phyloP scores from a whole-genome alignment of 2,329 filamentous ascomycete genomes.

The Cercospora brassicicola region DNA sequence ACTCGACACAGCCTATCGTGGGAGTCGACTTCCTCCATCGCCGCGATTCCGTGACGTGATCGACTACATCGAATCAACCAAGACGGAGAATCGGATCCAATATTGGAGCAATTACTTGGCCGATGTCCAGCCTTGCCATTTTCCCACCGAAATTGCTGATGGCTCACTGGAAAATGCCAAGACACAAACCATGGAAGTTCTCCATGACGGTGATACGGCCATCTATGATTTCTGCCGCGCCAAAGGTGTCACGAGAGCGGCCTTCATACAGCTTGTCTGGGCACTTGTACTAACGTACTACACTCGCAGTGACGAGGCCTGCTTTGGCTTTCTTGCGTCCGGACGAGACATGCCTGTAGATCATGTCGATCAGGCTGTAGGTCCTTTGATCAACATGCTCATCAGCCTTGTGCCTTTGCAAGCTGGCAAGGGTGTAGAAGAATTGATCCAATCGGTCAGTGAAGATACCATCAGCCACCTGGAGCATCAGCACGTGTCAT shows the following conservation, averaged over 20 bases:
- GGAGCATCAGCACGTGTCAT: not conserved
- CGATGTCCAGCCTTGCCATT: constrained; percentile 37
- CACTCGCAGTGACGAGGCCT: constrained; percentile 36
- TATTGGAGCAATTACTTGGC: constrained; percentile 41
- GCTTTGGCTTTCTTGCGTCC: constrained; percentile 41
- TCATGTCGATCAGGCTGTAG: constrained; percentile 26
- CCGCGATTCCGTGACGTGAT: not conserved
- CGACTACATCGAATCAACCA: not conserved
- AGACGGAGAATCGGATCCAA: not conserved
- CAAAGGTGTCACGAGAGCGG: constrained; percentile 14
- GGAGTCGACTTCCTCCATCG: not conserved
- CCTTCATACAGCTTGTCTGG: constrained; percentile 40
- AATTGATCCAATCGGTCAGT: not conserved
- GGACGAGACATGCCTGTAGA: constrained; percentile 40
- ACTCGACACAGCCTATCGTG: not conserved
- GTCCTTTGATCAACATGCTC: constrained; percentile 37
- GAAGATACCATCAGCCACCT: not conserved
- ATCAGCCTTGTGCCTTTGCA: not conserved
- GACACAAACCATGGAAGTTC: constrained; percentile 31
- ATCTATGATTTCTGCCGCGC: constrained; percentile 20
- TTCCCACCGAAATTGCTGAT: constrained; percentile 36
- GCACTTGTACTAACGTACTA: constrained; percentile 36
- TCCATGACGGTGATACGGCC: constrained; percentile 19
- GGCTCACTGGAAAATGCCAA: constrained; percentile 24
- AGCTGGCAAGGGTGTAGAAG: not conserved